Conservation (phyloP, 169 alveolate genomes). For the Amoebophrya sp. region DNA sequence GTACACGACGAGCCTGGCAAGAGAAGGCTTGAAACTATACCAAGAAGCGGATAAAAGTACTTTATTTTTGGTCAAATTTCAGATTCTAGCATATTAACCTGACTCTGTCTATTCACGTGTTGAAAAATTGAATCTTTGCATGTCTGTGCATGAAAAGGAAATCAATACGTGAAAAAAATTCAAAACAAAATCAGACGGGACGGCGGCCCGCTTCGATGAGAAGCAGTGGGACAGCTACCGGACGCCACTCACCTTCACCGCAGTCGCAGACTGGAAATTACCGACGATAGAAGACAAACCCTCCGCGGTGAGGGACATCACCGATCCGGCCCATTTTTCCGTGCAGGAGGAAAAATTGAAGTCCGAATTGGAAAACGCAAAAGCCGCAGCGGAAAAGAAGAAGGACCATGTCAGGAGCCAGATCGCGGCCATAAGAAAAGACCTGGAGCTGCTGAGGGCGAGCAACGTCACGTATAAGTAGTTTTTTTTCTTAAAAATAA, state of each 20-base stretch:
- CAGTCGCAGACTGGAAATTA: not conserved
- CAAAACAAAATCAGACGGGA: no score
- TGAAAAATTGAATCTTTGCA: no score
- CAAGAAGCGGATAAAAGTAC: not conserved
- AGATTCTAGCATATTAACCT: no score
- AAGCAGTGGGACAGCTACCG: not conserved
- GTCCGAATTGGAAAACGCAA: conserved; percentile 46
- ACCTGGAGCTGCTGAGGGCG: conserved; percentile 4
- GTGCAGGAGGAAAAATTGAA: conserved; percentile 45
- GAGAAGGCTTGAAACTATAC: not conserved
- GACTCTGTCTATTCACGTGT: no score
- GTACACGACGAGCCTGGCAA: not conserved
- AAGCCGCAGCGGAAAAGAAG: conserved; percentile 44
- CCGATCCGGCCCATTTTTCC: conserved; percentile 36
- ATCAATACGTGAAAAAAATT: no score
- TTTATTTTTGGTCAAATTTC: no score
- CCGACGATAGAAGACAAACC: not conserved
- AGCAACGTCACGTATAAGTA: no score
- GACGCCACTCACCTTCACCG: not conserved
- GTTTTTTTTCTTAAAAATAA: no score
- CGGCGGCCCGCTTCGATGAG: not conserved
- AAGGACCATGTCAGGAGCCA: conserved; percentile 41
- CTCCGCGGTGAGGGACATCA: conserved; percentile 28
- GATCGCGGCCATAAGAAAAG: conserved; percentile 39
- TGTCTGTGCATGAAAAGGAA: no score